Evolutionary conservation across 371 early-diverging fungal species (phyloP), one percentile per base, ranked within the genome.

Genomic region (Homolaphlyctis polyrhiza): DNA sequence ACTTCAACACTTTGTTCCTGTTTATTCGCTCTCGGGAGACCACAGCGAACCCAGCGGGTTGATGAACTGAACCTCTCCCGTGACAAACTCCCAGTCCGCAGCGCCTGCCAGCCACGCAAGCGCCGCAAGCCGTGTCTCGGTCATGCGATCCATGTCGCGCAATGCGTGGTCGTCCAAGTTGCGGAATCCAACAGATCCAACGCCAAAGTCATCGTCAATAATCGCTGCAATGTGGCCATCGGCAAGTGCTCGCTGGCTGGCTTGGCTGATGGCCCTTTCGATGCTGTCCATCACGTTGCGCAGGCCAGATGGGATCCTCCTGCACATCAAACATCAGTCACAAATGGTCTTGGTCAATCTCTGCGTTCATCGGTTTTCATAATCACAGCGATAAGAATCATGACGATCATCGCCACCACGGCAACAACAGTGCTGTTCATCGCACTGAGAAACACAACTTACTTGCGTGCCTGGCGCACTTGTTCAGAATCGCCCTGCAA

Each of bases 111-210:
- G 51, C 84, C 83, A 84, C 0, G 71, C 75, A 49, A 84, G 71
- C 0, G 83, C 78, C 47, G 80, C 63, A 30, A 83, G 69, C n/a
- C 84, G 71, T 33, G 73, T 64, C 64, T 81, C 82, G 6, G 84
- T 74, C 48, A 84, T 76, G 45, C 72, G 70, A n/a, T 66, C 65
- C 29, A 80, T 66, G 8, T 74, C 66, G 27, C 76, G 70, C 28
- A 70, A 63, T 34, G 67, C 74, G 60, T 71, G 65, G 32, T 71
- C 66, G 48, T 77, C 76, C 1, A 77, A 66, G n/a, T 67, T 66
- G 5, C 60, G 13, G 59, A 83, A 84, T 1, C 72, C 64, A 14
- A 57, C 67, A 47, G 70, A 64, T 3, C 13, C 55, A 8, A 84
- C 74, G 3, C 64, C 77, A 70, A 82, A 84, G 35, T 84, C 84